Base-by-base conservation (phyloP, 208 protist genomes). In the Trypanosoma brucei region DNA sequence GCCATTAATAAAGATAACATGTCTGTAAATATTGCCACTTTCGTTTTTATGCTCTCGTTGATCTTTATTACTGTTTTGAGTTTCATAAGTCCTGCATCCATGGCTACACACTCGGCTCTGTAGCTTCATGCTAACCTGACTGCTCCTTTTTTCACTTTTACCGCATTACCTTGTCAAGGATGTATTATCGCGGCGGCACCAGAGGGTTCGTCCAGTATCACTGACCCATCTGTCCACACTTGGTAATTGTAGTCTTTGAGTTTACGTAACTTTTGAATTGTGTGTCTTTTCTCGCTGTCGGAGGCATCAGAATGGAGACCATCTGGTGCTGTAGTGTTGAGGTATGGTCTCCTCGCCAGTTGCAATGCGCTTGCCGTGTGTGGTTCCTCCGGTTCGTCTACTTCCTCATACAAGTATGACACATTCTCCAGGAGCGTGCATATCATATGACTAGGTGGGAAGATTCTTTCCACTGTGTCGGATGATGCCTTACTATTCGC, bases 141-240 rank as follows among this genome's bases (percentile, higher is more conserved):
- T 40, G 59, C 48, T 45, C 58, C 51, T 37, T 40, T 14, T 0
- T 49, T 4, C 3, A 59, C 51, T 60, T 22, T 57, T 1, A 31
- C 14, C 3, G 9, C 34, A 2, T 54, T 48, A 30, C 44, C 46
- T n/a, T 60, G 40, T n/a, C 56, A 49, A 9, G 35, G 39, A 39
- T 59, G 66, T 30, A 59, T 30, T 31, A 66, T 11, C 3, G 67
- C 59, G 49, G 42, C 67, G 1, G 59, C 50, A 1, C 67, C 67
- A 22, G 67, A 63, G 1, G 30, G 37, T 3, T 61, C 59, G 55
- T 58, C 67, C 7, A 72, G 40, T 6, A 59, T 35, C 11, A 50
- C 67, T 0, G 58, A 63, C 11, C 51, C 67, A 54, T 72, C 59
- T 6, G 67, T 67, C 59, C 67, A 72, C 6, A 71, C 30, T 36